phyloP scores from a whole-genome alignment of 2,329 filamentous ascomycete genomes.

The Mollisia scopiformis region DNA sequence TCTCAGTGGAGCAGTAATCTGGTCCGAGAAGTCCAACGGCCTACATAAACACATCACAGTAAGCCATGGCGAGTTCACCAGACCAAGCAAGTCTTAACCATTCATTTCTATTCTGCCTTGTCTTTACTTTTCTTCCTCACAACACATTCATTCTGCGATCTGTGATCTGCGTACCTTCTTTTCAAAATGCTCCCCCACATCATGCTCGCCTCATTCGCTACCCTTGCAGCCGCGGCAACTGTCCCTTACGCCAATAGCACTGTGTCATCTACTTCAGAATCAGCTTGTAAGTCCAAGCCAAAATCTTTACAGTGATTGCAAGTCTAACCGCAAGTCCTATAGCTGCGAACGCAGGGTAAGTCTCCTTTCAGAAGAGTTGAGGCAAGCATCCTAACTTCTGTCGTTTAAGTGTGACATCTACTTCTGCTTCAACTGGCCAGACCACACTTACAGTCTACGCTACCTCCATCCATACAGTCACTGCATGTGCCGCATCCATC shows the following conservation, averaged over 20 bases:
- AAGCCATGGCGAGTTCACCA: not conserved
- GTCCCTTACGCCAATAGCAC: not conserved
- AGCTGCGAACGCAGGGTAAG: not conserved
- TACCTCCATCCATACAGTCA: slow-evolving; percentile 24
- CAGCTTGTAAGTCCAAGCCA: not conserved
- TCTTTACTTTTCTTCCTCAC: not conserved
- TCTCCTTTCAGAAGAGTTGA: not conserved
- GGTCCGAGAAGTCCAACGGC: not conserved
- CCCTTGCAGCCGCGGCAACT: not conserved
- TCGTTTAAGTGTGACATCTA: not conserved
- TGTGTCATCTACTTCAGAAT: not conserved
- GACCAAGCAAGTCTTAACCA: not conserved
- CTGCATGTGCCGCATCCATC: slow-evolving; percentile 37
- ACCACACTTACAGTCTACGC: slow-evolving; percentile 45
- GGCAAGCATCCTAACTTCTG: not conserved
- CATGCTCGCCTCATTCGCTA: not conserved
- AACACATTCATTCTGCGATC: not conserved
- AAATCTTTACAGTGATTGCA: not conserved
- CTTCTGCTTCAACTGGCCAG: not conserved
- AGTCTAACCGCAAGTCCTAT: not conserved
- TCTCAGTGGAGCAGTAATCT: not conserved
- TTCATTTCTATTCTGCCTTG: not conserved
- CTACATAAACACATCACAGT: not conserved
- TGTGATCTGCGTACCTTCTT: not conserved
- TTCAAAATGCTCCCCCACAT: not conserved